Percentiles rank a stretch among this genome's conserved stretches.
Conservation (phyloP, 78 protist genomes). For the Dictyostelium capitatum region DNA sequence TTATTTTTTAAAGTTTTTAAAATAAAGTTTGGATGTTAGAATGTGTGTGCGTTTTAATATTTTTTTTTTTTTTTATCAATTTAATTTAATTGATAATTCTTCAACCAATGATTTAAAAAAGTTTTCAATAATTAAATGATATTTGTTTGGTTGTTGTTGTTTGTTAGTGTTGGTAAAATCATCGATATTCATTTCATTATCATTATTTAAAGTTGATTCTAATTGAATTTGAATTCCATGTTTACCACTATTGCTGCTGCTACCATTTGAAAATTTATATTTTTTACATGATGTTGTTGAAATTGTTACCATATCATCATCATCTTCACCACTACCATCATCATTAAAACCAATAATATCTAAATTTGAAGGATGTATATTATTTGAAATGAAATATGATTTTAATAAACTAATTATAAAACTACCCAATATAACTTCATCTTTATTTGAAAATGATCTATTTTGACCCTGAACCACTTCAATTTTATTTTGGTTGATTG, state of each 20-base stretch:
- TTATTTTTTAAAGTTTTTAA: too few species aligned
- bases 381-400: slow-evolving; percentile 11
- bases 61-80: too few species aligned
- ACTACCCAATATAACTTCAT: slow-evolving; percentile 31
- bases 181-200: background rate
- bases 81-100: background rate
- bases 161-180: background rate
- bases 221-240: background rate
- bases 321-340: background rate
- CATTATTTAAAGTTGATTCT: background rate
- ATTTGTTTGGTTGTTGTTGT: background rate
- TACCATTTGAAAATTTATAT: background rate
- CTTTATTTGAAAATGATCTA: slow-evolving; percentile 35
- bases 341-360: background rate
- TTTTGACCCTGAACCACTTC: slow-evolving; percentile 48
- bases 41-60: too few species aligned
- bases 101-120: background rate
- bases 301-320: background rate
- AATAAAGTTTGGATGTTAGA: too few species aligned
- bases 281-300: background rate
- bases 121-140: background rate
- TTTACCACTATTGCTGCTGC: background rate
- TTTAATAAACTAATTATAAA: slow-evolving; percentile 35
- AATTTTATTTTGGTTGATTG: slow-evolving; percentile 29
- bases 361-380: slow-evolving; percentile 14